Percentiles rank a stretch among this genome's conserved stretches.
These are phyloP conservation scores for Lasiodiplodia citricola DNA, from an alignment of 2,329 filamentous ascomycete species.

Conservation along the genomic window DNA sequence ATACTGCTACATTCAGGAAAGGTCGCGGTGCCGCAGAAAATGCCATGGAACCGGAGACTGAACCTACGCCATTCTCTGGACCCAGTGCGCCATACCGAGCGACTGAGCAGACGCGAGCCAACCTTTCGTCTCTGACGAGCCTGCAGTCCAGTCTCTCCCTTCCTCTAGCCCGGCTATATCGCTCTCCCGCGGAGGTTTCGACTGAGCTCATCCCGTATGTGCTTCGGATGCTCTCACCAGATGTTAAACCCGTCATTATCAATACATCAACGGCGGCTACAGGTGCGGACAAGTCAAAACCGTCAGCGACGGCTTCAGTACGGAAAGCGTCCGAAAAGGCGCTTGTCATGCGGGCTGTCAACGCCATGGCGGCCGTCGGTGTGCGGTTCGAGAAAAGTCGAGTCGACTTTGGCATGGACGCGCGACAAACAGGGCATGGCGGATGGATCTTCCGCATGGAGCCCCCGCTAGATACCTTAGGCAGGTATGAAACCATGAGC, in stretches of 20 bases:
- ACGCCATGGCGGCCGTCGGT: constrained; percentile 81
- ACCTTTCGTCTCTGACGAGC: constrained; percentile 72
- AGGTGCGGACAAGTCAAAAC: constrained; percentile 34
- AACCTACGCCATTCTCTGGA: constrained; percentile 71
- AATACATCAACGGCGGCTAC: constrained; percentile 67
- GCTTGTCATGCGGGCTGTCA: constrained; percentile 79
- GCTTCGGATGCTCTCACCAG: constrained; percentile 81
- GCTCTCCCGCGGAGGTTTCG: constrained; percentile 76
- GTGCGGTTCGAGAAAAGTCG: constrained; percentile 80
- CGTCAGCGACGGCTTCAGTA: constrained; percentile 74
- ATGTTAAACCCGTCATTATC: constrained; percentile 89
- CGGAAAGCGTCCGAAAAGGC: constrained; percentile 82
- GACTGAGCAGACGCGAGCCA: constrained; percentile 79
- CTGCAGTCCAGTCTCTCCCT: constrained; percentile 76
- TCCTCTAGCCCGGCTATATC: constrained; percentile 76
- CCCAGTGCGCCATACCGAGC: constrained; percentile 82
- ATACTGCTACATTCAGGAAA: constrained; percentile 38
- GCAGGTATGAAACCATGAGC: constrained; percentile 72
- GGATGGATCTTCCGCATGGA: constrained; percentile 94
- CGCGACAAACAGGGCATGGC: constrained; percentile 50
- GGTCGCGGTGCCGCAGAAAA: not conserved
- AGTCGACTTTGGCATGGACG: constrained; percentile 69
- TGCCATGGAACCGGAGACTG: constrained; percentile 47
- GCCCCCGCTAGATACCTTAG: constrained; percentile 81
- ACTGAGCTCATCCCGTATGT: constrained; percentile 86